These are phyloP conservation scores for Oemleria cerasiformis DNA, from an alignment of 306 rosid genomes.

Conservation along the genomic window DNA sequence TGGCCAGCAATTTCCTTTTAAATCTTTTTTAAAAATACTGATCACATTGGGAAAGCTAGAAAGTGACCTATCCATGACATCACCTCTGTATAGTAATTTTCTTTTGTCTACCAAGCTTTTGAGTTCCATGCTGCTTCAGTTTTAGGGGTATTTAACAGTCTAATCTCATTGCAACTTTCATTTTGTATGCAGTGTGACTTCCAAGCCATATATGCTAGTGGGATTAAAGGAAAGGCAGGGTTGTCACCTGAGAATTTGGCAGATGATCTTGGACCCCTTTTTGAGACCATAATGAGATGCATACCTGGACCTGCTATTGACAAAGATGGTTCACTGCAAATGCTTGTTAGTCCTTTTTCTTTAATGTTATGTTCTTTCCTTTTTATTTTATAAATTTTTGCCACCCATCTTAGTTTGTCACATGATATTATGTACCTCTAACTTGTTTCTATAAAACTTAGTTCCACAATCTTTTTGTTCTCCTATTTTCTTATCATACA, in stretches of 20 bases:
- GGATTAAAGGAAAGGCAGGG: slow-evolving; percentile 94
- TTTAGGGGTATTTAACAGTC: neutral
- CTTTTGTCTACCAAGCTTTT: slow-evolving; percentile 14
- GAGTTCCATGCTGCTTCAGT: slow-evolving; percentile 18
- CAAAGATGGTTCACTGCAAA: slow-evolving; percentile 90
- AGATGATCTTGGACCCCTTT: slow-evolving; percentile 96
- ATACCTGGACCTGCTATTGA: slow-evolving; percentile 96
- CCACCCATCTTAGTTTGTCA: neutral
- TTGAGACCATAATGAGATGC: slow-evolving; percentile 92
- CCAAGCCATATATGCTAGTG: slow-evolving; percentile 96
- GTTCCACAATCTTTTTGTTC: neutral
- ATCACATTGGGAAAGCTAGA: slow-evolving; percentile 12
- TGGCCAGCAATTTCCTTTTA: slow-evolving; percentile 5
- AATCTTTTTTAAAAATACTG: neutral
- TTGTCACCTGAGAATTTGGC: slow-evolving; percentile 81
- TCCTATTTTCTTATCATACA: neutral
- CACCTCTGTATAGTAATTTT: neutral
- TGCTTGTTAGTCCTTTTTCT: slow-evolving; percentile 74
- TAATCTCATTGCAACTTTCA: slow-evolving; percentile 17
- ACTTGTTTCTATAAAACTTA: neutral
- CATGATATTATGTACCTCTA: neutral
- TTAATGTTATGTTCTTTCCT: slow-evolving; percentile 10
- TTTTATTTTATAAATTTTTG: slow-evolving; percentile 7
- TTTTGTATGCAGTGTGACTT: slow-evolving; percentile 72
- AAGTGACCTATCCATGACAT: slow-evolving; percentile 12